These are phyloP conservation scores for Aspergillus tanneri DNA, from an alignment of 2,329 filamentous ascomycete genomes.

Conservation along the genomic window DNA sequence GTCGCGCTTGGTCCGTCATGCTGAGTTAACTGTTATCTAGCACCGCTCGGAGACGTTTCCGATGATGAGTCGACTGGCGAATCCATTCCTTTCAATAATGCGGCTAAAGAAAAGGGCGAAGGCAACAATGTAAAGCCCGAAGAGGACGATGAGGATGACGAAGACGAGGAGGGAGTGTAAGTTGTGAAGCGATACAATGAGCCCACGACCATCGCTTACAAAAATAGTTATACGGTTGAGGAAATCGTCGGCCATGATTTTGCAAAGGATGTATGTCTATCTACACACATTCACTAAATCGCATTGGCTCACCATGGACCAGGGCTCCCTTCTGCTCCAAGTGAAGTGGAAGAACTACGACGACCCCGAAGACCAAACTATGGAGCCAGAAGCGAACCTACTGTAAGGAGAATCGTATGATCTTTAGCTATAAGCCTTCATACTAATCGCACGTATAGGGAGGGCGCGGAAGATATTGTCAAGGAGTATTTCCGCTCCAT, in stretches of 20 bases:
- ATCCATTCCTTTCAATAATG: slow-evolving; percentile 40
- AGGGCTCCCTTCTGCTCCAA: slow-evolving; percentile 41
- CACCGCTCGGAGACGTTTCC: slow-evolving; percentile 34
- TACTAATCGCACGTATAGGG: slow-evolving; percentile 29
- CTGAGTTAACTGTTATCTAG: slow-evolving; percentile 23
- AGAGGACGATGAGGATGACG: slow-evolving; percentile 26
- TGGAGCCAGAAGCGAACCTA: slow-evolving; percentile 48
- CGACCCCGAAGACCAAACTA: slow-evolving; percentile 43
- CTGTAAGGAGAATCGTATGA: slow-evolving; percentile 30
- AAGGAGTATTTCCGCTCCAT: slow-evolving; percentile 43
- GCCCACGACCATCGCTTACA: slow-evolving; percentile 15
- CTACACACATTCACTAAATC: not conserved
- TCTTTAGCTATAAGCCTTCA: not conserved
- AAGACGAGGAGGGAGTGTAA: slow-evolving; percentile 38
- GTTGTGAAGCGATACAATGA: slow-evolving; percentile 18
- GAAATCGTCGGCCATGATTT: slow-evolving; percentile 40
- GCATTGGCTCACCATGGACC: slow-evolving; percentile 20
- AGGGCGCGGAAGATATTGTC: slow-evolving; percentile 41
- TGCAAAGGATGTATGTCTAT: slow-evolving; percentile 35
- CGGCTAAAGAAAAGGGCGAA: slow-evolving; percentile 22
- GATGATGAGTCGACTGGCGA: slow-evolving; percentile 39
- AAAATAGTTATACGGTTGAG: slow-evolving; percentile 42
- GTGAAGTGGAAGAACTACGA: slow-evolving; percentile 52
- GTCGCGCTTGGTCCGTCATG: slow-evolving; percentile 9
- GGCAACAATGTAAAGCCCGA: too few species aligned